Base-by-base conservation (phyloP, 495 filamentous ascomycete species). In the Penicillium psychrofluorescens region DNA sequence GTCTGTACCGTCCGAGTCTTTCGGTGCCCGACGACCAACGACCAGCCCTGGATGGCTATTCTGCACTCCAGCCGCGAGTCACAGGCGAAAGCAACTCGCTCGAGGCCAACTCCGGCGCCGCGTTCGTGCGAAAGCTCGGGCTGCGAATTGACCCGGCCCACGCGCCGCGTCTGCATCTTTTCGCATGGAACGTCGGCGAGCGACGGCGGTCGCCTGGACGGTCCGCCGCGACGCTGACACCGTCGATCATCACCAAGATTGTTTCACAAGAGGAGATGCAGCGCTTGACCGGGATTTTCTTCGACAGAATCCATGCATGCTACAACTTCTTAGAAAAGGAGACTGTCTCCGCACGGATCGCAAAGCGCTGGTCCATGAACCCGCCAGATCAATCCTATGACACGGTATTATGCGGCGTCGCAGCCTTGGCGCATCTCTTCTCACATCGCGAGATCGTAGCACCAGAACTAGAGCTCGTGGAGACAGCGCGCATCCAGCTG, bases 181-280 rank as follows among this genome's bases (percentile, higher is more conserved):
- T 78, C 52, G 77, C 66, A 2, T 81, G 76, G 76, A 77, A 79
- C 50, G 54, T 69, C 8, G 74, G 75, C 1, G 63, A 62, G 6
- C 62, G 77, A 16, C 48, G 58, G 8, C 49, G 59, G 14, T 49
- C 55, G 4, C 45, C 50, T 29, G 29, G 45, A 2, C 12, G 48
- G 15, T 15, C 35, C 4, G 22, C 49, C 4, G 34, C 49, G 29
- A 16, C 44, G 8, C 11, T 49, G 11, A 40, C 45, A 22, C 33
- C 53, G 36, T 39, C 36, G 28, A 48, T 44, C 7, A 58, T 76
- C 16, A 64, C 60, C 10, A 58, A 66, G 14, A 58, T 68, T 22
- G 50, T 76, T 16, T 60, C 70, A 0, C 58, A 62, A 40, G 59
- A 65, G 7, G 66, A 74, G 41, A 69, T 74, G 67, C 53, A 58